A percentile compares a stretch with the other conserved stretches of the same genome.
These are phyloP conservation scores for Suhomyces maxii DNA, from an alignment of 1,139 yeast species.

Conservation along the genomic window DNA sequence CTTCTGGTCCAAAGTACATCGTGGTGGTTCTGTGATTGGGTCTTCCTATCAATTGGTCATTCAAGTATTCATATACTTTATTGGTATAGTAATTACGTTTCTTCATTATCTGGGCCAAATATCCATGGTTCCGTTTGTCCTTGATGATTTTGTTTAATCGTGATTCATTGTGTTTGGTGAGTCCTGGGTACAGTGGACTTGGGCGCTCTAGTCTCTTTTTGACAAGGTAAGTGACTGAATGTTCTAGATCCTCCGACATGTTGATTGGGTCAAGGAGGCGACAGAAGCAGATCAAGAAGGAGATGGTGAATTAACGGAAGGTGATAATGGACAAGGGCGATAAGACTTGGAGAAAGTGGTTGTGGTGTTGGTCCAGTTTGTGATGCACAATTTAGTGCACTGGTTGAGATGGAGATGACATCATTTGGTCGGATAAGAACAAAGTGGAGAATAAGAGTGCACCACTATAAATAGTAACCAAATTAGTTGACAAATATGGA, in stretches of 20 bases:
- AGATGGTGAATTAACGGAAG: too few relatives aligned
- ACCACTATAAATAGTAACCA: too few relatives aligned
- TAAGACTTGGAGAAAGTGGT: too few relatives aligned
- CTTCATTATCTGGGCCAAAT: slow-evolving; percentile 12
- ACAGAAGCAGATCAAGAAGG: too few relatives aligned
- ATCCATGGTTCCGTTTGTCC: slow-evolving; percentile 11
- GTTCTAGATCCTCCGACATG: slow-evolving; percentile 11
- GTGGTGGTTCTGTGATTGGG: not conserved
- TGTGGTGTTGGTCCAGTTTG: too few relatives aligned
- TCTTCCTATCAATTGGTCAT: slow-evolving; percentile 6
- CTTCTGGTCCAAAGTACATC: slow-evolving; percentile 12
- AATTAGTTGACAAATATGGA: not conserved
- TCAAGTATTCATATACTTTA: slow-evolving; percentile 14
- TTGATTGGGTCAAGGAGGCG: not conserved
- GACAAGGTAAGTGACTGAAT: slow-evolving; percentile 13
- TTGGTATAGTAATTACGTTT: slow-evolving; percentile 17
- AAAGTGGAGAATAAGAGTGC: too few relatives aligned
- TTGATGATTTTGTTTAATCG: slow-evolving; percentile 3
- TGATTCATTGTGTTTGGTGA: slow-evolving; percentile 9
- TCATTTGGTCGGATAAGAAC: too few relatives aligned
- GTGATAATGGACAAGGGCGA: too few relatives aligned
- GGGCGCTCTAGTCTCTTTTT: slow-evolving; percentile 8
- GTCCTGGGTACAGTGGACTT: slow-evolving; percentile 5
- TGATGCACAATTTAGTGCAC: too few relatives aligned
- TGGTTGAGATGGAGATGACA: too few relatives aligned